phyloP scores from a whole-genome alignment of 2,329 filamentous ascomycete genomes.

The Colletotrichum endophyticum region DNA sequence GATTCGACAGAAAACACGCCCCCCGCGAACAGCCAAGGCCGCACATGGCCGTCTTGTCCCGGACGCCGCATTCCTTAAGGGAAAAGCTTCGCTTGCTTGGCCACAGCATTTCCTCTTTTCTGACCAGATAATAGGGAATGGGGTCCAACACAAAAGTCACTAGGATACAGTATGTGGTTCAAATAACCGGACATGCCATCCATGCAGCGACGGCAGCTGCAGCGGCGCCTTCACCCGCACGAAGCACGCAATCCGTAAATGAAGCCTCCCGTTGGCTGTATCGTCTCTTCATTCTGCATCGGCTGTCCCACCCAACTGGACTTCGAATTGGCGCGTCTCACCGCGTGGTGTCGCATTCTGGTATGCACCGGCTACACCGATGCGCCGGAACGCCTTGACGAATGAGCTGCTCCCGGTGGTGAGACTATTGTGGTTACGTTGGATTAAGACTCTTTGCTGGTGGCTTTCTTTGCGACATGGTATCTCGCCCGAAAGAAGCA shows the following conservation, averaged over 20 bases:
- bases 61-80: slow-evolving; percentile 8
- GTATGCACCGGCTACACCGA: background rate
- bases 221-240: slow-evolving; percentile 11
- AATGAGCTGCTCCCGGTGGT: background rate
- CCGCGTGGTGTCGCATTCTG: background rate
- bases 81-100: slow-evolving; percentile 19
- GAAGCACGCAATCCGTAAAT: background rate
- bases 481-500: background rate
- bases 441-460: background rate
- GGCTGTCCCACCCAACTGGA: background rate
- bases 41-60: background rate
- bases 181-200: background rate
- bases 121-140: background rate
- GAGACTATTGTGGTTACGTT: background rate
- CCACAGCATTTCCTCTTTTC: background rate
- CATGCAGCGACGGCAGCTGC: slow-evolving; percentile 7
- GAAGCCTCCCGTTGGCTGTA: background rate
- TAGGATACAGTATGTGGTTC: background rate
- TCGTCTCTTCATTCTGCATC: background rate
- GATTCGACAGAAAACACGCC: background rate
- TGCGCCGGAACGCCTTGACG: background rate
- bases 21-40: background rate
- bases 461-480: background rate
- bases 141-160: background rate
- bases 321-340: background rate